Evolutionary conservation across 768 basidiomycete genomes (phyloP).

Genomic region (Clitopilus hobsonii): DNA sequence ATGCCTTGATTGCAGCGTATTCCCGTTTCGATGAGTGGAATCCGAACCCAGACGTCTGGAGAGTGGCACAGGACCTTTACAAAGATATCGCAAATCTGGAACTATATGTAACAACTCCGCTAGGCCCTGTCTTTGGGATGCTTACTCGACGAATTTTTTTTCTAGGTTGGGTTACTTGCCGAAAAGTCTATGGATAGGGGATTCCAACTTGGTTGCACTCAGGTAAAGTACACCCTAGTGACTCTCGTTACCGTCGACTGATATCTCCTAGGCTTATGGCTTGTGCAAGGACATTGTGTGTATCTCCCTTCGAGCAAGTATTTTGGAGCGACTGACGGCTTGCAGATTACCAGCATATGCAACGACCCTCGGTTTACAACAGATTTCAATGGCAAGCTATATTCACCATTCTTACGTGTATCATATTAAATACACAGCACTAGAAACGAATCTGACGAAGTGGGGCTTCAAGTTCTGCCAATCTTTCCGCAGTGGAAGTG

Average conservation of each 20-base stretch:
- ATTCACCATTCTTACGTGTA: background rate
- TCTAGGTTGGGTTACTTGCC: constrained; percentile 2
- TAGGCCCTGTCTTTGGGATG: background rate
- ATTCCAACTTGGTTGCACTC: constrained; percentile 4
- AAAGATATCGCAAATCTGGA: background rate
- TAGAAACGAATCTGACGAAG: background rate
- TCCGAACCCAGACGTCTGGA: background rate
- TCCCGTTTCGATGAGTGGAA: background rate
- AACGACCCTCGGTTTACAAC: background rate
- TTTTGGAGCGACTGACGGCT: background rate
- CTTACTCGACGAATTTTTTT: background rate
- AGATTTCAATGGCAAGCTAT: background rate
- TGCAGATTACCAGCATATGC: background rate
- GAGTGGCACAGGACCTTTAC: background rate
- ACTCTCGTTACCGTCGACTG: background rate
- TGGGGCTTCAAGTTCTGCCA: background rate
- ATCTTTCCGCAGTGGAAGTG: background rate
- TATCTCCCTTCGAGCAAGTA: background rate
- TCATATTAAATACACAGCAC: background rate
- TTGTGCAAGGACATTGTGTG: background rate
- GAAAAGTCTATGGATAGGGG: background rate
- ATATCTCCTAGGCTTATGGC: background rate
- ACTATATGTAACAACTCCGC: background rate
- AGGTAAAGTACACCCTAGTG: background rate
- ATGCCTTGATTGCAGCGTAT: background rate